Evolutionary conservation across 2,329 filamentous ascomycete genomes (phyloP).

Genomic region (Clonostachys byssicola): DNA sequence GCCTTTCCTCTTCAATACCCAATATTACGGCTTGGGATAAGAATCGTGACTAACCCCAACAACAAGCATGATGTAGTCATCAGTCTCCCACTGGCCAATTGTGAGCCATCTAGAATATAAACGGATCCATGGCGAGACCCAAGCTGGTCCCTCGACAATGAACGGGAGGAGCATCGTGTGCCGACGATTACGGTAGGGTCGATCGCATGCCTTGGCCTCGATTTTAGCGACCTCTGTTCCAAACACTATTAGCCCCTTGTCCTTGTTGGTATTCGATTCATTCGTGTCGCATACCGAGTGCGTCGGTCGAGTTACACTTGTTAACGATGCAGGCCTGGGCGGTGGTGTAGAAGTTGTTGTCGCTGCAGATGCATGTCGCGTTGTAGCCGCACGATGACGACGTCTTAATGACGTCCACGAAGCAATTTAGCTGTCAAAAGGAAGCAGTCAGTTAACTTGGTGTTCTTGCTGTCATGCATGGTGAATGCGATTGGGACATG

Average conservation of each 20-base stretch:
- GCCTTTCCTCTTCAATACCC: no score
- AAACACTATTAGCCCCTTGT: no score
- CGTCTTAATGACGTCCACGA: no score
- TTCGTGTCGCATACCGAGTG: conserved; percentile 11
- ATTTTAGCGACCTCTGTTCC: conserved; percentile 9
- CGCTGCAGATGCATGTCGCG: conserved; percentile 20
- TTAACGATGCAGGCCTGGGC: conserved; percentile 14
- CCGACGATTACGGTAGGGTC: conserved; percentile 19
- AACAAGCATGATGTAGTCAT: conserved; percentile 32
- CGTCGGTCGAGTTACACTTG: conserved; percentile 15
- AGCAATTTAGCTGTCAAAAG: no score
- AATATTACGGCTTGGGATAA: no score
- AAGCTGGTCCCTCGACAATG: conserved; percentile 25
- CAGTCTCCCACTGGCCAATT: conserved; percentile 20
- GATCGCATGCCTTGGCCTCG: conserved; percentile 23
- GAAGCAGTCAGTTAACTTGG: no score
- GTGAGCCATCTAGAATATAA: conserved; percentile 27
- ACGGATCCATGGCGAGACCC: conserved; percentile 25
- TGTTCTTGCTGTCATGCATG: no score
- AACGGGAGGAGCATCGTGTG: conserved; percentile 23
- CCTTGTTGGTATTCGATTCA: no score
- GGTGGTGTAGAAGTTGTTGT: conserved; percentile 8
- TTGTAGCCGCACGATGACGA: conserved; percentile 3
- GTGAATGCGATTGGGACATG: no score
- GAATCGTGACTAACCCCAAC: conserved; percentile 6